Base-by-base conservation (phyloP, 495 filamentous ascomycete species). In the Astrocystis sublimbata region DNA sequence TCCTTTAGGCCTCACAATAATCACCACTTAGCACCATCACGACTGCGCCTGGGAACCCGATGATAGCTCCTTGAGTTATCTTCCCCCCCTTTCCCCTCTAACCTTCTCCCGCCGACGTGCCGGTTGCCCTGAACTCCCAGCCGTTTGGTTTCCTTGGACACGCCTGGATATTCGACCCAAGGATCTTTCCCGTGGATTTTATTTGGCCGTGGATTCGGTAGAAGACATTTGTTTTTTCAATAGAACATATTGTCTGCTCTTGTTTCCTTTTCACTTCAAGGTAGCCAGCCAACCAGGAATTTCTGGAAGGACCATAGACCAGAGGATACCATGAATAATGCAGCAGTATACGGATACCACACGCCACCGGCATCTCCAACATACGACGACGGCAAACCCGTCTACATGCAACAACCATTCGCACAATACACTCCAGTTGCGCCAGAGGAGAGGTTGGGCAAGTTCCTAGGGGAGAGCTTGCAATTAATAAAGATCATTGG, bases 361-460 rank as follows among this genome's bases (percentile, higher is more conserved):
- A 81, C 78, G 69, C 79, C 79, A 54, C 79, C 79, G 70, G 78
- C 78, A 53, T 79, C 79, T 46, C 79, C 79, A 65, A 69, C 74
- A 28, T 80, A 79, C 73, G 74, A 78, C 65, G 75, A 78, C 62
- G 64, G 62, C 49, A 74, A 76, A 67, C 76, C 74, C 57, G 66
- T 71, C 24, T 72, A 72, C 63, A 65, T 73, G 62, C 74, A 75
- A 55, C 73, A 76, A 58, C 73, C 71, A 35, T 71, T 73, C 57
- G 70, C 73, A 41, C 75, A 75, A 60, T 81, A 74, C 67, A 62
- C 70, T 36, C 79, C 78, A 17, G 71, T 75, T 56, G 64, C 77
- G 43, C 91, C 92, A 43, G 91, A 96, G 82, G 90, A 94, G 72
- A 88, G 92, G 66, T 75, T 97, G 81, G 93, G 93, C 76, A 84